Base-by-base conservation (phyloP, 176 grass and related monocot species). In the Eremochloa ophiuroides region DNA sequence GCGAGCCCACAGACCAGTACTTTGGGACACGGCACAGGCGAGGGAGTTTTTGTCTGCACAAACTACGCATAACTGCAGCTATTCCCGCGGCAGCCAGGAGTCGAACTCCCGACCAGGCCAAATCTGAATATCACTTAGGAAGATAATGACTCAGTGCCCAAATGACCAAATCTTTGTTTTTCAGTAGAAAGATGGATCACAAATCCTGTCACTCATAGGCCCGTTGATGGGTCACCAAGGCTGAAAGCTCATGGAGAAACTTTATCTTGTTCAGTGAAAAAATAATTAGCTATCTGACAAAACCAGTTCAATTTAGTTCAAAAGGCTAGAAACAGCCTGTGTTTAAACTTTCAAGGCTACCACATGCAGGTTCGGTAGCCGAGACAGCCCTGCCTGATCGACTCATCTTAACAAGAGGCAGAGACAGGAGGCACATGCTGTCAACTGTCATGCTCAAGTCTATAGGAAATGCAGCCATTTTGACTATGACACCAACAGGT, bases 371-470 rank as follows among this genome's bases (percentile, higher is more conserved):
- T 43, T 62, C 34, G 18, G 25, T 25, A 16, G 4, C 7, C 1
- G 3, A 23, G 25, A 43, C n/a, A 40, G 3, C 13, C 33, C 20
- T 37, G 22, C 25, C 39, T 50, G 15, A 15, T 25, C 7, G 6
- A 58, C 67, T 34, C 30, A 55, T 75, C 46, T 59, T 18, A 8
- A 51, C 10, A 7, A 9, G 23, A 60, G 51, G 51, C 51, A 55
- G n/a, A 60, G 56, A 23, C 10, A 60, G 56, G 56, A 34, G 17
- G 74, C 74, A 77, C 69, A 73, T 59, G n/a, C n/a, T n/a, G n/a
- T n/a, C n/a, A n/a, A n/a, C n/a, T n/a, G n/a, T n/a, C n/a, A n/a
- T n/a, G 82, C 64, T 17, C 3, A 77, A 84, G 25, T 55, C 66
- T 35, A 35, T 35, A 23, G 74, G 29, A 28, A 63, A 60, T 35